Percentiles rank a stretch among this genome's conserved stretches.
phyloP scores from a whole-genome alignment of 1,139 yeast genomes.

The Kodamaea anthophila region DNA sequence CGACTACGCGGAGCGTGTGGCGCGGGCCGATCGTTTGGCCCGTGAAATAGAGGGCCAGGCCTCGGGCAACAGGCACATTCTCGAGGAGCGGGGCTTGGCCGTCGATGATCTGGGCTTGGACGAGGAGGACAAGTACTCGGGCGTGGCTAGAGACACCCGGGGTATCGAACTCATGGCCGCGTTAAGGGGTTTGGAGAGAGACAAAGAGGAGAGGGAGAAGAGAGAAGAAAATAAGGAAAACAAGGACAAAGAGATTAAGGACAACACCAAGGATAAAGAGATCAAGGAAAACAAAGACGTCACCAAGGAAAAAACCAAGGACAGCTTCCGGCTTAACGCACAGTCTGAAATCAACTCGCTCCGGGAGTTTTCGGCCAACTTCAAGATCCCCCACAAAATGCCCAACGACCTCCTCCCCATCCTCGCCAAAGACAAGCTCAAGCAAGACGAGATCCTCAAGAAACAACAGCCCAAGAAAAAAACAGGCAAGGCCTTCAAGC shows the following conservation, averaged over 20 bases:
- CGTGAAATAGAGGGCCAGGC: constrained; percentile 70
- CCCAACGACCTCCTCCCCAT: constrained; percentile 77
- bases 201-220: constrained; percentile 4
- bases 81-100: constrained; percentile 81
- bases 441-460: constrained; percentile 54
- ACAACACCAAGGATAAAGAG: constrained; percentile 4
- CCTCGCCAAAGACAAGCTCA: constrained; percentile 58
- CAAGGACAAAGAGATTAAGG: constrained; percentile 9
- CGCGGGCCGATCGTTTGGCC: constrained; percentile 74
- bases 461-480: constrained; percentile 23
- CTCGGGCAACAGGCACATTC: constrained; percentile 69
- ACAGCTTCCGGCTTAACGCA: constrained; percentile 45
- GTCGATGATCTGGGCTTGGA: constrained; percentile 84
- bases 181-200: constrained; percentile 22
- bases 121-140: constrained; percentile 95
- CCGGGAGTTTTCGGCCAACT: constrained; percentile 75
- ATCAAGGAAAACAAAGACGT: constrained; percentile 22
- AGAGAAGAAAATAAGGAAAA: background rate
- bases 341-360: constrained; percentile 74
- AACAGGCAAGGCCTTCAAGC: constrained; percentile 55
- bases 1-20: constrained; percentile 58
- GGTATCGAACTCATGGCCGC: constrained; percentile 66
- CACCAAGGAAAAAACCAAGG: constrained; percentile 15
- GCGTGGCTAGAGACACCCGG: constrained; percentile 51
- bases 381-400: constrained; percentile 67